A percentile compares a stretch with the other conserved stretches of the same genome.
Evolutionary conservation across 2,329 filamentous ascomycete genomes (phyloP).

Genomic region (Beauveria caledonica): DNA sequence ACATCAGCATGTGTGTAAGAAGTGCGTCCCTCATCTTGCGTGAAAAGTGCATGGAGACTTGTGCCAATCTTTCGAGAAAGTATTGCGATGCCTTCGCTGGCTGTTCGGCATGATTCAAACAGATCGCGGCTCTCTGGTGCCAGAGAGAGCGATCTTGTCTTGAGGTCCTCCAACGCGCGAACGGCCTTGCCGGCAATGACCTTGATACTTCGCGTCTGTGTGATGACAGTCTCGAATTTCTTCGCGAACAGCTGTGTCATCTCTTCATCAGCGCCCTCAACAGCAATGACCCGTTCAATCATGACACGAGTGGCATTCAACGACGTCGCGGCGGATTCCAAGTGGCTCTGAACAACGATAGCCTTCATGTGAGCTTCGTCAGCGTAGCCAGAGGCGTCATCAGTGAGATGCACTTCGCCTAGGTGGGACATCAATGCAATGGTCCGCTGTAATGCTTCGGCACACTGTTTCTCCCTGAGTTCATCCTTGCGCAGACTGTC

Average conservation of each 20-base stretch:
- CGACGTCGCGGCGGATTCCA: conserved; percentile 67
- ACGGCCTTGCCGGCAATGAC: conserved; percentile 73
- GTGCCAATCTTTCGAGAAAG: conserved; percentile 61
- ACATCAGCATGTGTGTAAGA: conserved; percentile 61
- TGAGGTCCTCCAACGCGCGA: conserved; percentile 68
- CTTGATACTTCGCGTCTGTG: conserved; percentile 73
- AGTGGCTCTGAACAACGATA: conserved; percentile 66
- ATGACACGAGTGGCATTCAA: conserved; percentile 56
- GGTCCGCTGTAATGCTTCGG: conserved; percentile 71
- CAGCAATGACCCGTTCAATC: conserved; percentile 56
- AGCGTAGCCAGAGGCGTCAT: conserved; percentile 63
- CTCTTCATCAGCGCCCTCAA: conserved; percentile 49
- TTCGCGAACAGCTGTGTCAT: conserved; percentile 57
- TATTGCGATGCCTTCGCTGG: conserved; percentile 55
- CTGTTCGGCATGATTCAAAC: conserved; percentile 62
- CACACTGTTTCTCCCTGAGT: conserved; percentile 74
- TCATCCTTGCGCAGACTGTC: conserved; percentile 78
- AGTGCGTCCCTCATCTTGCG: conserved; percentile 59
- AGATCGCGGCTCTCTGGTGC: conserved; percentile 56
- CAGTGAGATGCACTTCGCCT: conserved; percentile 67
- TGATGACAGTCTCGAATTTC: conserved; percentile 63
- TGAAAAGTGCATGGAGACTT: conserved; percentile 56
- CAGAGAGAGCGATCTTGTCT: conserved; percentile 65
- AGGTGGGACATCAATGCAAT: conserved; percentile 84
- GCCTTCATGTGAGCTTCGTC: conserved; percentile 74